These are phyloP conservation scores for Fusarium sp. DNA, from an alignment of 2,329 filamentous ascomycete genomes.

Conservation along the genomic window DNA sequence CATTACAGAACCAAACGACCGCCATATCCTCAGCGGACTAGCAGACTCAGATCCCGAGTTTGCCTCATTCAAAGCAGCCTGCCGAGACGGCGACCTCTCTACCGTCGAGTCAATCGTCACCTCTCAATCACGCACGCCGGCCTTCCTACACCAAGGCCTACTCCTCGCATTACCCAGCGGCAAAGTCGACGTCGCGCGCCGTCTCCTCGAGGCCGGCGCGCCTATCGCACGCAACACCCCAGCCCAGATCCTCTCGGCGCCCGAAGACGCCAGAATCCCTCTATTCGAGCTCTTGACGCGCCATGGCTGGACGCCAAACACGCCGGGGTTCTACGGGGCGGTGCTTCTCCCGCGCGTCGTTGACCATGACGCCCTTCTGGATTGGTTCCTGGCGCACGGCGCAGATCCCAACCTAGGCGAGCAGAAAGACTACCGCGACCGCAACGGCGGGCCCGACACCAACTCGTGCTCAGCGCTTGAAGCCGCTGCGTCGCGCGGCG, in stretches of 20 bases:
- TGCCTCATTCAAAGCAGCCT: slow-evolving; percentile 18
- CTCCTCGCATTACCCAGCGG: slow-evolving; percentile 12
- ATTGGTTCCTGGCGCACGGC: slow-evolving; percentile 37
- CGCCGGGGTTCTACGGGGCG: slow-evolving; percentile 22
- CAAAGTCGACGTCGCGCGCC: slow-evolving; percentile 14
- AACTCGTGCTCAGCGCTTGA: slow-evolving; percentile 32
- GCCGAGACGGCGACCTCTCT: slow-evolving; percentile 11
- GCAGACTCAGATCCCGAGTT: not conserved
- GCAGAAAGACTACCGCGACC: slow-evolving; percentile 20
- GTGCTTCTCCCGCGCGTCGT: slow-evolving; percentile 25
- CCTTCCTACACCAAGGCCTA: slow-evolving; percentile 5
- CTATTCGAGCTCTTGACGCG: slow-evolving; percentile 24
- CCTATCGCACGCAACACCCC: slow-evolving; percentile 27
- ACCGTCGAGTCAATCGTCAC: slow-evolving; percentile 2
- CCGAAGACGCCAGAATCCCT: slow-evolving; percentile 1
- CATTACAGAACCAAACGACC: not conserved
- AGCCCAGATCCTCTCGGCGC: slow-evolving; percentile 10
- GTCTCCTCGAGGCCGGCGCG: slow-evolving; percentile 20
- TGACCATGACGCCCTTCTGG: slow-evolving; percentile 12
- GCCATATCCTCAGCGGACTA: not conserved
- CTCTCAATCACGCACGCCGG: slow-evolving; percentile 11
- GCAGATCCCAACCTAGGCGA: slow-evolving; percentile 37
- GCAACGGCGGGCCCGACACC: slow-evolving; percentile 17
- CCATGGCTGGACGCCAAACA: slow-evolving; percentile 34
- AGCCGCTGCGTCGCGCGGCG: slow-evolving; percentile 12